Conservation (phyloP, 73 alveolate species). For the Paramecium tetraurelia region DNA sequence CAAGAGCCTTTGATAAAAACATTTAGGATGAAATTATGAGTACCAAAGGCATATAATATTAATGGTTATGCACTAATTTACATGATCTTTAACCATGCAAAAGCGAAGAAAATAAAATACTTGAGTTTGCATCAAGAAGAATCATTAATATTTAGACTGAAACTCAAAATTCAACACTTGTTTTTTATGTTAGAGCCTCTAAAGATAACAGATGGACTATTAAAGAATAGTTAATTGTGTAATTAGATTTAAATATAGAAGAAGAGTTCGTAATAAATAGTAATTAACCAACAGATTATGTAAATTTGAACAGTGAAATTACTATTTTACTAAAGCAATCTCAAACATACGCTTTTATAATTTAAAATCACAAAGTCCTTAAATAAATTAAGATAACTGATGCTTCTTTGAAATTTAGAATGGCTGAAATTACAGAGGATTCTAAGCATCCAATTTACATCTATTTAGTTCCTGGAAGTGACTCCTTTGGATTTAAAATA, state of each 20-base stretch:
- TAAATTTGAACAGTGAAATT: background rate
- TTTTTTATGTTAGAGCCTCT: background rate
- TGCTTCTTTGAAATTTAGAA: background rate
- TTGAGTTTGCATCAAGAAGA: background rate
- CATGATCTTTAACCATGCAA: background rate
- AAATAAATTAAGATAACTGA: background rate
- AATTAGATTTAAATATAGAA: background rate
- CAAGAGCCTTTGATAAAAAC: background rate
- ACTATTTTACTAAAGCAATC: background rate
- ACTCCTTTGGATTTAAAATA: background rate
- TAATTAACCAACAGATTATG: background rate
- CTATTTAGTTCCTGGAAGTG: background rate
- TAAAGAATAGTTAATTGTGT: background rate
- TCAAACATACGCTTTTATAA: background rate
- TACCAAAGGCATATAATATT: background rate
- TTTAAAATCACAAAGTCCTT: background rate
- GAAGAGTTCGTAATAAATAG: background rate
- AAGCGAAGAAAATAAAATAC: background rate
- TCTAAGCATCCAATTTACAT: background rate
- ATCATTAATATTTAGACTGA: background rate
- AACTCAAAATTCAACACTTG: background rate
- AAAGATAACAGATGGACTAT: background rate
- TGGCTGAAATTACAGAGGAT: background rate
- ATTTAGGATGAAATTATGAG: background rate
- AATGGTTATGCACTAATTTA: background rate